Base-by-base conservation (phyloP, 371 early-diverging fungal species). In the Zancudomyces culisetae region DNA sequence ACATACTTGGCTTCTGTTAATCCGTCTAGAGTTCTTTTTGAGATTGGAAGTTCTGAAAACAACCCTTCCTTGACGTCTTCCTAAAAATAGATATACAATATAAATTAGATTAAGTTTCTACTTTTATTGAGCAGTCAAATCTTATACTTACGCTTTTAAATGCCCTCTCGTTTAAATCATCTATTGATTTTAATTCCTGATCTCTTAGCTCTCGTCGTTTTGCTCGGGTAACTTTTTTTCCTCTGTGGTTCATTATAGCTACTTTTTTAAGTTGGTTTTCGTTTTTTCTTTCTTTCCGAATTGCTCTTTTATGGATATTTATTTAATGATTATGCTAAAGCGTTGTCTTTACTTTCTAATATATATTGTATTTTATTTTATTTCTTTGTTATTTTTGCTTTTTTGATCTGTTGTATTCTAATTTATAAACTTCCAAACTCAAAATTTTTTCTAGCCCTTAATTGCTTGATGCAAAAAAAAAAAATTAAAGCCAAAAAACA, bases 31-130 rank as follows among this genome's bases (percentile, higher is more conserved):
- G 87, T 79, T 62, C 76, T 73, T 35, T 53, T 58, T 1, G 83
- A 76, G 42, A 86, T 72, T 1, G 87, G 85, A 2, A 86, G 69
- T 42, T 84, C 81, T 2, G 64, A 48, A 57, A 83, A 83, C 19
- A 58, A 53, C 27, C 29, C 29, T n/a, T 48, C 29, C 3, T n/a
- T 24, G 4, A 29, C 27, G 8, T 48, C 48, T 23, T 23, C 29
- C 48, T 48, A 48, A 48, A 35, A 35, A 15, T 35, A 35, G 15
- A 35, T 10, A 15, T 35, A 6, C 35, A 6, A 35, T 10, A 15
- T 35, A 15, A 10, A 10, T 35, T 35, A 35, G 10, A 35, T 35
- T 35, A 6, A 35, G 15, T 35, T 10, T 15, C 15, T 15, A 15
- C 6, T 35, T 35, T 15, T 35, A 15, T 35, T 10, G 35, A 35